Evolutionary conservation across 345 rosid genomes (phyloP), one percentile per base, ranked within the genome.

Genomic region (Isatis tinctoria): DNA sequence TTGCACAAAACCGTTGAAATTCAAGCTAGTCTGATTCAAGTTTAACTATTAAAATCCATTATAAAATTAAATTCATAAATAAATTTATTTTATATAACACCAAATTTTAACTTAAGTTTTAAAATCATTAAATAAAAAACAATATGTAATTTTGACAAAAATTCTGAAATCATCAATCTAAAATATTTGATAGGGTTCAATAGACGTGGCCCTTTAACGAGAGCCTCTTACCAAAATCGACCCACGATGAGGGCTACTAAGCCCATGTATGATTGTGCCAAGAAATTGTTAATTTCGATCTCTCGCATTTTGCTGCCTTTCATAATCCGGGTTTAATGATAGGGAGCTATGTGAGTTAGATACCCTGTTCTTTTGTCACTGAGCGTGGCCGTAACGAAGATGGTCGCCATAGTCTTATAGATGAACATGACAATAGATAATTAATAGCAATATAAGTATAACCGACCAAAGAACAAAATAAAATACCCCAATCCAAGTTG

Each of bases 391-490:
- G 37, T 35, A 35, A 8, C 36, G 36, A 33, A 33, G 9, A 33
- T 35, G 37, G 37, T 3, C 37, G 37, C 10, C 37, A 35, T 35
- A 35, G 1, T 1, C 9, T 2, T 35, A 35, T 12, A 40, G 48
- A 14, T n/a, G 27, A 10, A 18, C 53, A 32, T 51, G 4, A 33
- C 16, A 14, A 28, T 8, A 54, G 26, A 32, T 1, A 16, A 28
- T 16, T 57, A 0, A 35, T 45, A 26, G 52, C 40, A 26, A 13
- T n/a, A 16, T 24, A 70, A 40, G 44, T 17, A 14, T 13, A 56
- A 47, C 67, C 78, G 60, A 74, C 66, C 58, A 56, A 26, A 4
- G 36, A 67, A 49, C 47, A 51, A 30, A 32, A 11, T 44, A 58
- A 41, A 44, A 47, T 44, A 45, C 12, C 8, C 5, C 9, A 18